These are phyloP conservation scores for Rhodomyrtus psidioides DNA, from an alignment of 441 rosid genomes.

Conservation along the genomic window DNA sequence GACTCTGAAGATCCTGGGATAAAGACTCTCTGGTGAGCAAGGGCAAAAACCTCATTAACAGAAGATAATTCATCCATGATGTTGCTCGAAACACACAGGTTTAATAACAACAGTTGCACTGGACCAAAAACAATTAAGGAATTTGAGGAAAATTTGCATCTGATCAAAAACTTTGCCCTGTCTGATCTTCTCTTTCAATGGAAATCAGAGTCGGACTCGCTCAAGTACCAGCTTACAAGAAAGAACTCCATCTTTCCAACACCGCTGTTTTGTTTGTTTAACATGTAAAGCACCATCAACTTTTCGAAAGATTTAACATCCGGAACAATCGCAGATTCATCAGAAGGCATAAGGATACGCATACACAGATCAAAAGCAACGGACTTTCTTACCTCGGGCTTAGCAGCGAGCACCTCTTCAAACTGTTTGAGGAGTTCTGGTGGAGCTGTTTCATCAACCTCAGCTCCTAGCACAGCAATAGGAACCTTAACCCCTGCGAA, in stretches of 20 bases:
- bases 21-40: background rate
- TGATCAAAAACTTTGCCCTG: background rate
- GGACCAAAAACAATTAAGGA: background rate
- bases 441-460: conserved; percentile 45
- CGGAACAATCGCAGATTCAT: background rate
- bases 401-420: conserved; percentile 41
- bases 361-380: background rate
- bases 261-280: background rate
- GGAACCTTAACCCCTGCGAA: conserved; percentile 54
- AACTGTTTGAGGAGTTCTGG: conserved; percentile 61
- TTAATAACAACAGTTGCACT: background rate
- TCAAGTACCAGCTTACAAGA: background rate
- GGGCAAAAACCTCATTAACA: background rate
- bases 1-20: background rate
- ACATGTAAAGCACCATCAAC: background rate
- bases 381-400: conserved; percentile 41
- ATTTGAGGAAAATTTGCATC: background rate
- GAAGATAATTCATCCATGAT: background rate
- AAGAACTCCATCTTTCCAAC: background rate
- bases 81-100: background rate
- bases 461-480: conserved; percentile 59
- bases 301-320: background rate
- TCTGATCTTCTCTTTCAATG: background rate
- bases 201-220: background rate
- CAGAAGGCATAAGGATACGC: background rate